Percentiles rank a stretch among this genome's conserved stretches.
Conservation (phyloP, 2,329 filamentous ascomycete species). For the Microcera coccophila region DNA sequence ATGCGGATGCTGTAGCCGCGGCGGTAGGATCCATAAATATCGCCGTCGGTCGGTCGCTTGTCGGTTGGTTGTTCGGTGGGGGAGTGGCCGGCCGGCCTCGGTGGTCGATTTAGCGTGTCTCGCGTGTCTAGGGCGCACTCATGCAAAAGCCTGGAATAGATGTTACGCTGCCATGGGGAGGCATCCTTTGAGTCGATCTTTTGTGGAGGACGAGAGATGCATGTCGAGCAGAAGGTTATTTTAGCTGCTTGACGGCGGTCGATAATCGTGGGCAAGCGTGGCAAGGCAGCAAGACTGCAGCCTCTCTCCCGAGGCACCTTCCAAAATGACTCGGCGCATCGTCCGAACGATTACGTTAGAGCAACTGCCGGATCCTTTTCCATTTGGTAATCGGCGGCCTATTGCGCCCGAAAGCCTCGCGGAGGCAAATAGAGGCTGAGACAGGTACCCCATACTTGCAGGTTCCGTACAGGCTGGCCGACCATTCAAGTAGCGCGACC, state of each 20-base stretch:
- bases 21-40: not conserved
- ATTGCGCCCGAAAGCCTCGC: conserved; percentile 18
- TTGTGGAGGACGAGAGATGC: not conserved
- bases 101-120: not conserved
- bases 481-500: not conserved
- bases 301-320: not conserved
- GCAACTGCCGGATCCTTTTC: conserved; percentile 29
- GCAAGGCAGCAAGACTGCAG: too few relatives aligned
- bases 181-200: not conserved
- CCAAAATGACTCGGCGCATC: conserved; percentile 6
- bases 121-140: too few relatives aligned
- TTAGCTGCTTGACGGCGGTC: conserved; percentile 18
- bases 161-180: too few relatives aligned
- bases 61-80: conserved; percentile 3
- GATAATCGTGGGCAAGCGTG: too few relatives aligned
- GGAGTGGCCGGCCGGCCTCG: too few relatives aligned
- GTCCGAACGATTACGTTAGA: conserved; percentile 30
- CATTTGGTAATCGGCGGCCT: conserved; percentile 29
- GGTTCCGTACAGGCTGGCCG: not conserved
- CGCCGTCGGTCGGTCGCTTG: conserved; percentile 5
- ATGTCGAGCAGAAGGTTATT: conserved; percentile 17
- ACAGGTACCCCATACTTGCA: conserved; percentile 15
- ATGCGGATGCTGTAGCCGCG: not conserved
- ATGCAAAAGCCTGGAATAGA: not conserved
- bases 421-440: not conserved